phyloP scores from a whole-genome alignment of 371 early-diverging fungal genomes.

The Mucor circinelloides region DNA sequence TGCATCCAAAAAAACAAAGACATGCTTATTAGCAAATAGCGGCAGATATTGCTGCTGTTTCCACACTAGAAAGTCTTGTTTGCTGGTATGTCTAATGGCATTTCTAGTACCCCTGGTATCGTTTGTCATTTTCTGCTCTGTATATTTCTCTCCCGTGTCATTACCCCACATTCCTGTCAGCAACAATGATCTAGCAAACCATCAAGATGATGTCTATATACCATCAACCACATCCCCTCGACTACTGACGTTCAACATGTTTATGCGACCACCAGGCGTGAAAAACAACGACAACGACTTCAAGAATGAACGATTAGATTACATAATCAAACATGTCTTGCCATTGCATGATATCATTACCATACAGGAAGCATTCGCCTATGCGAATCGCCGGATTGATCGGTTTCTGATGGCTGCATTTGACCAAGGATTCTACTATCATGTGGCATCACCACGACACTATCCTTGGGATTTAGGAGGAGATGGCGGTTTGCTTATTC shows the following conservation, averaged over 20 bases:
- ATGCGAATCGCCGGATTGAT: slow-evolving; percentile 61
- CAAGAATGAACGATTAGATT: slow-evolving; percentile 73
- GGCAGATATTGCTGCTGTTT: background rate
- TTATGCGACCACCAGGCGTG: slow-evolving; percentile 84
- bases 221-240: slow-evolving; percentile 43
- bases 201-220: background rate
- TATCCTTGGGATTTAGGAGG: slow-evolving; percentile 64
- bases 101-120: background rate
- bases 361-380: slow-evolving; percentile 86
- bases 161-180: slow-evolving; percentile 27
- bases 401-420: slow-evolving; percentile 62
- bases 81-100: background rate
- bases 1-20: background rate
- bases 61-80: background rate
- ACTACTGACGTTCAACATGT: slow-evolving; percentile 80
- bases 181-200: background rate
- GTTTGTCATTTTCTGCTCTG: slow-evolving; percentile 11
- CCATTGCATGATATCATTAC: slow-evolving; percentile 76
- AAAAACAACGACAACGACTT: slow-evolving; percentile 74
- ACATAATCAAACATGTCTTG: slow-evolving; percentile 64
- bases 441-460: slow-evolving; percentile 56
- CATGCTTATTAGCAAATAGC: background rate
- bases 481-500: slow-evolving; percentile 81
- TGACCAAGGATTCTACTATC: slow-evolving; percentile 65
- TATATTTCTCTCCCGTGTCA: slow-evolving; percentile 27